Base-by-base conservation (phyloP, 148 eudicot species). In the Chenopodium quinoa region DNA sequence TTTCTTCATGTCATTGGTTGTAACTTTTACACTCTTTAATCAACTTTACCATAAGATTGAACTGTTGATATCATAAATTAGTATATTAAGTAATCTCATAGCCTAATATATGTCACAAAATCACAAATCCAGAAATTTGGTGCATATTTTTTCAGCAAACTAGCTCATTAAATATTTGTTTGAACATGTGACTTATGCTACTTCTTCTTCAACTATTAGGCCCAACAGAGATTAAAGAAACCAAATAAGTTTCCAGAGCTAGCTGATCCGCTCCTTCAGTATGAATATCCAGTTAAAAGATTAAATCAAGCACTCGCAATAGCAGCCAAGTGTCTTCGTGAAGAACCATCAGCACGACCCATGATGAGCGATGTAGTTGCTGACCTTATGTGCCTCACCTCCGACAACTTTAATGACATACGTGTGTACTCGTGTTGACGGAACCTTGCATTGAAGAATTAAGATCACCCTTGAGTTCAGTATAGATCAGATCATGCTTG, bases 241-340 rank as follows among this genome's bases (percentile, higher is more conserved):
- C 92, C 84, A 84, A 88, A 82, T 14, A 88, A 85, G 79, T 89
- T 75, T 52, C 78, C 87, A 11, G 80, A 85, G 71, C 79, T 91
- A 71, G 97, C 90, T 16, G 97, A 93, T 83, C 92, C 93, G 9
- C 80, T 84, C 31, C 88, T 93, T 11, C 73, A 50, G 54, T 89
- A 87, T 31, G 64, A 87, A 13, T 87, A 73, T 72, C 90, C 94
- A 2, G 79, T 71, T 22, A 91, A 89, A 77, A 74, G 89, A 63
- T 66, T 93, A 66, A 91, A 90, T 68, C 90, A 93, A 85, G 89
- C 89, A 12, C 89, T 93, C 58, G 91, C 91, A 8, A 78, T 93
- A 23, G 91, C 94, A 20, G 89, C 94, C 0, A 90, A 88, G 93
- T 93, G 97, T 65, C 87, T 91, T 31, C 93, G 88, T 64, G 93